Base-by-base conservation (phyloP, 345 rosid species). In the Gynandropsis gynandra region DNA sequence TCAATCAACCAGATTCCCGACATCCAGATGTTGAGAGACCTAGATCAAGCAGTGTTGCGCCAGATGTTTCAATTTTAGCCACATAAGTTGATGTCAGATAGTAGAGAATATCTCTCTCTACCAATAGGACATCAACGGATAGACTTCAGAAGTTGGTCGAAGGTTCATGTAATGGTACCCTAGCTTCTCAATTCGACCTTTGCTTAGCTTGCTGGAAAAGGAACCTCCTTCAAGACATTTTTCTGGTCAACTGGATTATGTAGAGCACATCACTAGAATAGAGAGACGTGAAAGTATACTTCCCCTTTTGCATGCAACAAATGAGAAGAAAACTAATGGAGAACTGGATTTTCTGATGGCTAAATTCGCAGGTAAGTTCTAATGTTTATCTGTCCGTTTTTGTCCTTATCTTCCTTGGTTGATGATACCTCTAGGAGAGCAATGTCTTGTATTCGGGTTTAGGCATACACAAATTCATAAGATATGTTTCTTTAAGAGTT, bases 171-270 rank as follows among this genome's bases (percentile, higher is more conserved):
- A 78, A 82, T 66, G 93, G 92, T 42, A 38, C 69, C 14, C 32
- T 10, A 29, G 54, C 68, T 51, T 37, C 76, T 56, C 87, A 79
- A 54, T 92, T 60, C 87, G 93, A 14, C 98, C 98, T 57, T 80
- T 92, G 68, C 87, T 92, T 58, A 92, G 96, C 80, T 78, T 92
- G 75, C 76, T 87, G 80, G 98, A 92, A 19, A 87, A 87, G 74
- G 96, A 92, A 72, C 93, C 98, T 3, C 95, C 89, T 47, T 87
- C 93, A 35, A 68, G 78, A 59, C 84, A 61, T 70, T 54, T 77
- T 60, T 83, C 96, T 72, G 96, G 90, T 68, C 98, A 90, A 62
- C 72, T 90, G 47, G 98, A 87, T 62, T 81, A 75, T 71, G 83
- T 71, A 2, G 80, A 81, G 42, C 93, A 85, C 66, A 59, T 82